A percentile compares a stretch with the other conserved stretches of the same genome.
These are phyloP conservation scores for Cyclotella sp. DNA, from an alignment of 108 stramenopile species.

Conservation along the genomic window DNA sequence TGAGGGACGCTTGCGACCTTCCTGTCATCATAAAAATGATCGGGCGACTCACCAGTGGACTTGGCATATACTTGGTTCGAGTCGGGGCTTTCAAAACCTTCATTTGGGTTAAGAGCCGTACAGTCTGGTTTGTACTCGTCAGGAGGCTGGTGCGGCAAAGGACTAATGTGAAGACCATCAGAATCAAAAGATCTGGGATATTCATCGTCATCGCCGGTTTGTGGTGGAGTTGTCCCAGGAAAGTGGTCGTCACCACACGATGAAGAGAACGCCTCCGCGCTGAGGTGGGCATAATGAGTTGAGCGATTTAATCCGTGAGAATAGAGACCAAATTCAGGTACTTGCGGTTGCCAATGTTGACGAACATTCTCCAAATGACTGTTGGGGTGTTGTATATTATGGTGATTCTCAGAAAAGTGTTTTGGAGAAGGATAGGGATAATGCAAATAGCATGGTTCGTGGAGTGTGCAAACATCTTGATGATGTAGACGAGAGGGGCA, in stretches of 20 bases:
- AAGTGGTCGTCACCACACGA: not conserved
- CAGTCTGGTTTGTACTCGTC: not conserved
- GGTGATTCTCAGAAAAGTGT: not conserved
- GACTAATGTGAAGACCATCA: not conserved
- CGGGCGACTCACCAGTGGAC: not conserved
- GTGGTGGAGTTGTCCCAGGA: slow-evolving; percentile 16
- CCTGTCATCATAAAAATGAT: not conserved
- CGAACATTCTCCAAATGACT: too few relatives aligned
- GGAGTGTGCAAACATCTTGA: not conserved
- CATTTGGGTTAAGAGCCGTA: slow-evolving; percentile 6
- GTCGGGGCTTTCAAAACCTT: slow-evolving; percentile 1
- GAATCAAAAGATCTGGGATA: not conserved
- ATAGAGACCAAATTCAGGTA: not conserved
- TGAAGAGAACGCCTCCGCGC: not conserved
- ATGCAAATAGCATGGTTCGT: not conserved
- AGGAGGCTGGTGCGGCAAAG: not conserved
- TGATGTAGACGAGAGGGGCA: not conserved
- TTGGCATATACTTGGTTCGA: not conserved
- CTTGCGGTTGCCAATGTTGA: not conserved
- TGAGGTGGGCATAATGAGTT: not conserved
- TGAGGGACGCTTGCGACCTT: slow-evolving; percentile 4
- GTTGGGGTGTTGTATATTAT: not conserved
- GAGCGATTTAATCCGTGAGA: not conserved
- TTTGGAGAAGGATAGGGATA: not conserved
- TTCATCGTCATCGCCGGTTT: not conserved